A percentile compares a stretch with the other conserved stretches of the same genome.
These are phyloP conservation scores for Acanthochlamys bracteata DNA, from an alignment of 106 monocot genomes.

Conservation along the genomic window DNA sequence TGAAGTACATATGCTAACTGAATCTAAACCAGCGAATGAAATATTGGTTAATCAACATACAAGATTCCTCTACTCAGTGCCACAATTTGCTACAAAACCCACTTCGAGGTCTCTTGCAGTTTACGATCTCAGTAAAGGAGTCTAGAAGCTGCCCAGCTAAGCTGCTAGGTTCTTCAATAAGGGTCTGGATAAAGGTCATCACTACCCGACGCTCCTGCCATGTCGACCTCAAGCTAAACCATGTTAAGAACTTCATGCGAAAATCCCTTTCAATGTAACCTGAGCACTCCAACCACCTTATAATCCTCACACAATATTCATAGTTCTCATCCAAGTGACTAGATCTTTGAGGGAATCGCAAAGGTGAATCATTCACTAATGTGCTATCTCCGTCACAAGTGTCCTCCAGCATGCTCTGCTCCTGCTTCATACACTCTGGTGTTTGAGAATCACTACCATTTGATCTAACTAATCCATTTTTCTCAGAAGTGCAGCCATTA, in stretches of 20 bases:
- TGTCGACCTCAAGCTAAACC: conserved; percentile 84
- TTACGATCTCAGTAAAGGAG: conserved; percentile 67
- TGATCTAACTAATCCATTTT: conserved; percentile 29
- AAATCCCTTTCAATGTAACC: conserved; percentile 80
- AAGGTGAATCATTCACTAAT: conserved; percentile 37
- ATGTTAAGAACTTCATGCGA: conserved; percentile 90
- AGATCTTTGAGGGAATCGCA: conserved; percentile 20
- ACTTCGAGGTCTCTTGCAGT: conserved; percentile 51
- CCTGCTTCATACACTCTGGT: conserved; percentile 27
- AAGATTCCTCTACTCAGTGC: conserved; percentile 40
- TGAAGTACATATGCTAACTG: no score
- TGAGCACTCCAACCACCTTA: conserved; percentile 78
- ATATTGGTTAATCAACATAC: no score
- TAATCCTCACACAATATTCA: conserved; percentile 81
- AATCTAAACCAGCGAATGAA: no score
- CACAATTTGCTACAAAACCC: conserved; percentile 84
- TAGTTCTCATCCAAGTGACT: conserved; percentile 77
- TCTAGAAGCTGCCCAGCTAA: conserved; percentile 83
- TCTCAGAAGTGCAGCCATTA: conserved; percentile 39
- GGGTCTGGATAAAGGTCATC: conserved; percentile 68
- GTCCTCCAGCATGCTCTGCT: conserved; percentile 19
- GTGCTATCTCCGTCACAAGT: conserved; percentile 59
- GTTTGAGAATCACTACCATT: conserved; percentile 60
- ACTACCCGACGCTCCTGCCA: conserved; percentile 91
- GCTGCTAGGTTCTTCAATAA: conserved; percentile 73